These are phyloP conservation scores for Talaromyces albobiverticillius DNA, from an alignment of 2,329 filamentous ascomycete genomes.

Conservation along the genomic window DNA sequence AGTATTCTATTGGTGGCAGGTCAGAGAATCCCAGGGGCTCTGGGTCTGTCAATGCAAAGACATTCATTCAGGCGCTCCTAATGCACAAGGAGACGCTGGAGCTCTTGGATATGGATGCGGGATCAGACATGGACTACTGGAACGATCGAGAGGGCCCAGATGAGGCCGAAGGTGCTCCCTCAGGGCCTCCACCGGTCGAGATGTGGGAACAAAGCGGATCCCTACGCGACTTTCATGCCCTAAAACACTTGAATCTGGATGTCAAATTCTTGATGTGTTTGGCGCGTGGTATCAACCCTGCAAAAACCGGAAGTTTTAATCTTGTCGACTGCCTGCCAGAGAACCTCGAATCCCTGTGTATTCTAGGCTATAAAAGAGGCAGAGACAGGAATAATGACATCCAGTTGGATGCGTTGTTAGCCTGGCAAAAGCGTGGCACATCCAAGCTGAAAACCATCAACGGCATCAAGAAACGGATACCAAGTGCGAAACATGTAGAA, in stretches of 20 bases:
- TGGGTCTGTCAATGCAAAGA: conserved; percentile 15
- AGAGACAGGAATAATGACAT: background rate
- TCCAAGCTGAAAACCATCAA: conserved; percentile 4
- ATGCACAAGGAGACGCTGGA: conserved; percentile 20
- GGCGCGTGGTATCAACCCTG: background rate
- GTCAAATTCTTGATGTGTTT: conserved; percentile 2
- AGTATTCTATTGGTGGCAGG: conserved; percentile 20
- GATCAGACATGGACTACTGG: background rate
- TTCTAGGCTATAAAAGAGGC: conserved; percentile 10
- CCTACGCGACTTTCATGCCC: conserved; percentile 2
- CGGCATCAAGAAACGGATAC: conserved; percentile 6
- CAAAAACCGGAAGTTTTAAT: background rate
- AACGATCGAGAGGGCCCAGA: background rate
- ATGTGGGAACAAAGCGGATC: conserved; percentile 9
- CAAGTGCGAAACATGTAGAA: background rate
- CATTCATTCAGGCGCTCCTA: conserved; percentile 19
- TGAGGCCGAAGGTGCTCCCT: background rate
- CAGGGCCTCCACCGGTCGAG: background rate
- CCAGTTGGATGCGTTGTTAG: background rate
- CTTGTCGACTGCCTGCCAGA: conserved; percentile 8
- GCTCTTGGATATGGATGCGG: conserved; percentile 18
- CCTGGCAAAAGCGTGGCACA: background rate
- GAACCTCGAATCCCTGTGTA: conserved; percentile 4
- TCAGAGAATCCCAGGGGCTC: background rate
- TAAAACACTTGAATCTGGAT: conserved; percentile 1